Percentiles rank a stretch among this genome's conserved stretches.
phyloP scores from a whole-genome alignment of 768 basidiomycete genomes.

The Pleurotus sapidus region DNA sequence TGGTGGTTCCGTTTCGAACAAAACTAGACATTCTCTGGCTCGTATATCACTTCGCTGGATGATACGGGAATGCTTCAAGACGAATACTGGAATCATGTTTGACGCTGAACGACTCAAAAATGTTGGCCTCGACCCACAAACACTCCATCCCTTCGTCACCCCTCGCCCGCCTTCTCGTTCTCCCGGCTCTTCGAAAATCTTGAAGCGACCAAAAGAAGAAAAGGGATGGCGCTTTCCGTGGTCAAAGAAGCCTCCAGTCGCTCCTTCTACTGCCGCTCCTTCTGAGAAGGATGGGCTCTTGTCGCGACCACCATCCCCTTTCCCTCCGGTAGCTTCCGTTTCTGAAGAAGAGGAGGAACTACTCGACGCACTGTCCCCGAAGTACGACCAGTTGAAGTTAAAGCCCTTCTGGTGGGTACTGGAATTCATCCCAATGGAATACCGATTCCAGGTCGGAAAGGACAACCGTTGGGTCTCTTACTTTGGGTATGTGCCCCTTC shows the following conservation, averaged over 20 bases:
- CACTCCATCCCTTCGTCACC: constrained; percentile 39
- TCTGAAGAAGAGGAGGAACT: constrained; percentile 65
- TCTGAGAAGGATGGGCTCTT: constrained; percentile 11
- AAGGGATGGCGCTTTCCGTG: constrained; percentile 14
- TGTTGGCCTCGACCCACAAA: constrained; percentile 48
- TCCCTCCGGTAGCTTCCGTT: background rate
- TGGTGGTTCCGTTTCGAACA: constrained; percentile 35
- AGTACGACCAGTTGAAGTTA: constrained; percentile 56
- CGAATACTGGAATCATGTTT: constrained; percentile 62
- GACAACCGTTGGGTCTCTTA: constrained; percentile 34
- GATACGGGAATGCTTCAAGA: constrained; percentile 66
- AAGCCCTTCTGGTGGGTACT: constrained; percentile 62
- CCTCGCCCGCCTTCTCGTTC: constrained; percentile 34
- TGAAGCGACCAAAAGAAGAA: constrained; percentile 13
- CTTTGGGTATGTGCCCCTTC: constrained; percentile 24
- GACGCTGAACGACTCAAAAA: constrained; percentile 38
- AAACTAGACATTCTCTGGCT: constrained; percentile 43
- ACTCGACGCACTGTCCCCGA: constrained; percentile 50
- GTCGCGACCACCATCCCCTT: background rate
- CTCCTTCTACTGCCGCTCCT: constrained; percentile 7
- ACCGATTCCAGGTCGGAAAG: constrained; percentile 31
- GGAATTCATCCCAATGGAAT: constrained; percentile 49
- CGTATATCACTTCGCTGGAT: constrained; percentile 66
- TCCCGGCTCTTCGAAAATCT: constrained; percentile 19
- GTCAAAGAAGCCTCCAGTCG: constrained; percentile 6